Conservation (phyloP, 768 basidiomycete species). For the Scleroderma bovista region DNA sequence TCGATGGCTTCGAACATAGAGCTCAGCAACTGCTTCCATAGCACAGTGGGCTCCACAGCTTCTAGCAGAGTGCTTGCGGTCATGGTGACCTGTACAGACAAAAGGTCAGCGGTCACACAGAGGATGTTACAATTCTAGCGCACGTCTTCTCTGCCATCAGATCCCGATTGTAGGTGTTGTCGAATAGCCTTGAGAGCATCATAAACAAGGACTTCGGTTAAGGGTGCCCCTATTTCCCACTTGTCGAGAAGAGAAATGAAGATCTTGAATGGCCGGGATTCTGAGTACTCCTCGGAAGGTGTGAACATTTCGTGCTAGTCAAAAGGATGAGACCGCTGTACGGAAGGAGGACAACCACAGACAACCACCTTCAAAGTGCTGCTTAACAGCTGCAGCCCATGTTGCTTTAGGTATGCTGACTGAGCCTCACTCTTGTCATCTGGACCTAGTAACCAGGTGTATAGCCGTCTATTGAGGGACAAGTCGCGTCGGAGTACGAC, state of each 20-base stretch:
- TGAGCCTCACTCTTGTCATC: slow-evolving; percentile 77
- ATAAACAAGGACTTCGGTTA: slow-evolving; percentile 75
- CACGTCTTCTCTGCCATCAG: slow-evolving; percentile 60
- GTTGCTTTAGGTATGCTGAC: slow-evolving; percentile 56
- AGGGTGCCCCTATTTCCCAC: slow-evolving; percentile 85
- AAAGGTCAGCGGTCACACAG: slow-evolving; percentile 1
- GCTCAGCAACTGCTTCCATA: slow-evolving; percentile 75
- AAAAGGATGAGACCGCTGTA: slow-evolving; percentile 10
- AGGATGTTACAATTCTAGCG: slow-evolving; percentile 12
- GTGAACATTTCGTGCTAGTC: slow-evolving; percentile 69
- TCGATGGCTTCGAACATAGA: slow-evolving; percentile 51
- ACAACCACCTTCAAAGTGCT: slow-evolving; percentile 59
- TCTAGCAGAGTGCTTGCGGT: slow-evolving; percentile 89
- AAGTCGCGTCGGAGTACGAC: slow-evolving; percentile 92
- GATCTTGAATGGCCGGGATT: slow-evolving; percentile 89
- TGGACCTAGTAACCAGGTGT: slow-evolving; percentile 87
- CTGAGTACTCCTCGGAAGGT: slow-evolving; percentile 66
- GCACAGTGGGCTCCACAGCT: slow-evolving; percentile 80
- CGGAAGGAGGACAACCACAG: neutral
- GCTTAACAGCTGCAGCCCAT: slow-evolving; percentile 69
- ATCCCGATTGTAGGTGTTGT: slow-evolving; percentile 43
- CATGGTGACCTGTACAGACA: slow-evolving; percentile 51
- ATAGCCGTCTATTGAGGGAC: slow-evolving; percentile 87
- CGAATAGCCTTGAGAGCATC: slow-evolving; percentile 76
- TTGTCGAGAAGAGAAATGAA: slow-evolving; percentile 94